Percentiles rank a stretch among this genome's conserved stretches.
Evolutionary conservation across 257 asterid species (phyloP).

Genomic region (Nemophila menziesii): DNA sequence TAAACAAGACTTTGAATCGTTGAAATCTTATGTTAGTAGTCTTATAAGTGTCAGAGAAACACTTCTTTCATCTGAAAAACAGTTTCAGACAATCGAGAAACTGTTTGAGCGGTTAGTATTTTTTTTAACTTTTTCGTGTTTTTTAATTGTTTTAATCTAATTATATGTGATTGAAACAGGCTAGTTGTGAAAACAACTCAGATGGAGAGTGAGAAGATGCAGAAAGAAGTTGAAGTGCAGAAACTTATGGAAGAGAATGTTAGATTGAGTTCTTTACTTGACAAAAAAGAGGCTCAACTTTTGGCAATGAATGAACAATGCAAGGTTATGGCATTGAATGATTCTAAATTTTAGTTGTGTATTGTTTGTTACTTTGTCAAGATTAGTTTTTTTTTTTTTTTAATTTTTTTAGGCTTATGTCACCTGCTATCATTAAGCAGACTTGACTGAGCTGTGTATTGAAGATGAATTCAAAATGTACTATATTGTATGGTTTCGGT

Average conservation of each 20-base stretch:
- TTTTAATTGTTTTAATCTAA: slow-evolving; percentile 4
- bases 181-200: slow-evolving; percentile 69
- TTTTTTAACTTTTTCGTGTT: slow-evolving; percentile 5
- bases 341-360: slow-evolving; percentile 36
- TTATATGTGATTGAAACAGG: slow-evolving; percentile 34
- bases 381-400: not conserved
- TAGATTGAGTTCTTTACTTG: slow-evolving; percentile 55
- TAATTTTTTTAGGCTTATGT: not conserved
- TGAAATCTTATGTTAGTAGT: slow-evolving; percentile 81
- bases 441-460: slow-evolving; percentile 5
- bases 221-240: slow-evolving; percentile 83
- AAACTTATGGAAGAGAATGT: slow-evolving; percentile 89
- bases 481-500: slow-evolving; percentile 9
- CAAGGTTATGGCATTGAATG: slow-evolving; percentile 80
- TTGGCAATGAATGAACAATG: slow-evolving; percentile 97
- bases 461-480: slow-evolving; percentile 11
- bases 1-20: slow-evolving; percentile 79
- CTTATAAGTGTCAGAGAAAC: slow-evolving; percentile 94
- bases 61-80: slow-evolving; percentile 93
- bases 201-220: slow-evolving; percentile 80
- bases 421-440: slow-evolving; percentile 7
- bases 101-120: slow-evolving; percentile 84
- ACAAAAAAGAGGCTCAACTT: slow-evolving; percentile 97
- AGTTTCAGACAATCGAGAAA: slow-evolving; percentile 90
- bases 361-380: not conserved